Percentiles rank a stretch among this genome's conserved stretches.
Conservation (phyloP, 306 rosid species). For the Rubus parviflorus region DNA sequence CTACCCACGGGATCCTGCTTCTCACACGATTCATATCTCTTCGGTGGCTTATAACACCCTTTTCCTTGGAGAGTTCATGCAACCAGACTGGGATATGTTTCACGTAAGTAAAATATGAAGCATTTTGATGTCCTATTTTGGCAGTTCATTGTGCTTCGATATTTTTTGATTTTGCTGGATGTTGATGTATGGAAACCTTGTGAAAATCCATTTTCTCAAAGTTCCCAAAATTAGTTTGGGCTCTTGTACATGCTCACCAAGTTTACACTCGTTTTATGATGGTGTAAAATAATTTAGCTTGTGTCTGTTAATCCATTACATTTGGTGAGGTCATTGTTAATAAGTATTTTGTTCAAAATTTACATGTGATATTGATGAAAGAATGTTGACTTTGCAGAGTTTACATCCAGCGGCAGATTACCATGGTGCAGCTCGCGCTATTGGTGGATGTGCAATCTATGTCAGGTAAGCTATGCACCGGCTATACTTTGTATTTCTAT, state of each 20-base stretch:
- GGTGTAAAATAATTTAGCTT: background rate
- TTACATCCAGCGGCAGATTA: slow-evolving; percentile 91
- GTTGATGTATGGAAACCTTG: background rate
- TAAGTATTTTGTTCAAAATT: too few species aligned
- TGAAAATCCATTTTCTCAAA: background rate
- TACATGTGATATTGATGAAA: slow-evolving; percentile 17
- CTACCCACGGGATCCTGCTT: slow-evolving; percentile 90
- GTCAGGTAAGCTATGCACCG: slow-evolving; percentile 55
- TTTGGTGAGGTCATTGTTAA: background rate
- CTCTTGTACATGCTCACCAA: background rate
- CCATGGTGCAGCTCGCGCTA: slow-evolving; percentile 94
- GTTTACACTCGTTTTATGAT: background rate
- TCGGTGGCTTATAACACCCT: slow-evolving; percentile 94
- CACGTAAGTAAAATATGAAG: slow-evolving; percentile 56
- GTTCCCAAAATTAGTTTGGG: background rate
- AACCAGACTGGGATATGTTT: slow-evolving; percentile 99
- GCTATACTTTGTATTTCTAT: background rate
- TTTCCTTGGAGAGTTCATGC: slow-evolving; percentile 98
- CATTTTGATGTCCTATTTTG: background rate
- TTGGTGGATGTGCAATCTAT: slow-evolving; percentile 96
- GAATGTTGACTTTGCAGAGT: slow-evolving; percentile 46
- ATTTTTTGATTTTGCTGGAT: background rate
- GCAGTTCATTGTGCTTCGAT: background rate
- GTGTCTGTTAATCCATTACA: background rate
- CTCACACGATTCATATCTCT: slow-evolving; percentile 91